Conservation (phyloP, 2,329 filamentous ascomycete genomes). For the Phialophora chinensis region DNA sequence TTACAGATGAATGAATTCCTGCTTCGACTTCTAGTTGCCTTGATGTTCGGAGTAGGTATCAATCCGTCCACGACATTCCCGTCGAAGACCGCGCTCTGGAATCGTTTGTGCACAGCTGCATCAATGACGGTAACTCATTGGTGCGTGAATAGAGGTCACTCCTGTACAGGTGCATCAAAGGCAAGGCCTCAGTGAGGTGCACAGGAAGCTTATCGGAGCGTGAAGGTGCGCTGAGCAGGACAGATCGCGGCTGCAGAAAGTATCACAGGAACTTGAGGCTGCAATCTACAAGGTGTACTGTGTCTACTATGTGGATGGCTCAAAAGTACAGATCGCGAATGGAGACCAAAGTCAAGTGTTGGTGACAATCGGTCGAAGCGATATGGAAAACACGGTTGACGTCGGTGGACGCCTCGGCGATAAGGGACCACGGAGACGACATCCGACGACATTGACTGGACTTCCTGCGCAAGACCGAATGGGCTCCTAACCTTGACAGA, state of each 20-base stretch:
- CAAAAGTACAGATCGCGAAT: not conserved
- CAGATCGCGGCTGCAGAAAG: not conserved
- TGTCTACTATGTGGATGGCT: not conserved
- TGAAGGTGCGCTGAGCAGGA: not conserved
- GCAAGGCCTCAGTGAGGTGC: not conserved
- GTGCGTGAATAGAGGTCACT: not conserved
- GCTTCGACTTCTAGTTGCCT: not conserved
- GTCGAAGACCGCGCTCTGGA: not conserved
- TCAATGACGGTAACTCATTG: not conserved
- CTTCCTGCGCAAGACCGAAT: no score
- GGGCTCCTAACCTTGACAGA: no score
- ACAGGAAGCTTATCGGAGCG: not conserved
- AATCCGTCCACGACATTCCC: not conserved
- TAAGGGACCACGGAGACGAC: conserved; percentile 9
- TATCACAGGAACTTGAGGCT: not conserved
- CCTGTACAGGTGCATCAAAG: not conserved
- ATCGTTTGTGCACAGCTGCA: not conserved
- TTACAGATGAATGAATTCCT: not conserved
- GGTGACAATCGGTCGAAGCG: not conserved
- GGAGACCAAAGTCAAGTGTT: no score
- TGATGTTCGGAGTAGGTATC: not conserved
- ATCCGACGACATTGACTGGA: not conserved
- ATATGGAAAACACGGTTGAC: not conserved
- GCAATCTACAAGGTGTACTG: not conserved
- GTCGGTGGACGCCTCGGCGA: not conserved